Base-by-base conservation (phyloP, 1,284 basidiomycete genomes). In the Ustilago cynodontis region DNA sequence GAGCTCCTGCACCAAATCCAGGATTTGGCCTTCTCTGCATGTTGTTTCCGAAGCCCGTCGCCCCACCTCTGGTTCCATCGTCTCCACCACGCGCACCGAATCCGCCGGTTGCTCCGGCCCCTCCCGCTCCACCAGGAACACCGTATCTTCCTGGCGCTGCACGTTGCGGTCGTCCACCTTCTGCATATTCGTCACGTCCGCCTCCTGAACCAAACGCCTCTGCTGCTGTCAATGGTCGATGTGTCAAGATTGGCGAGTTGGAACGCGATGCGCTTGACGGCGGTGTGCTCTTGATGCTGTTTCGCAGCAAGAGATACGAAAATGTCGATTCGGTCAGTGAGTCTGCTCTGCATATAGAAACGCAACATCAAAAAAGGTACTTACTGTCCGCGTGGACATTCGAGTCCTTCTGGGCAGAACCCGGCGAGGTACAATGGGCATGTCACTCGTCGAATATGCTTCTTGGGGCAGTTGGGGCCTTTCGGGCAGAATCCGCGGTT, bases 361-460 rank as follows among this genome's bases (percentile, higher is more conserved):
- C 9, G 6, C 16, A 2, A 7, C 7, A 18, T 22, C 28, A 10
- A 56, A n/a, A n/a, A n/a, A n/a, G n/a, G n/a, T 39, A 76, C 79
- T 72, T 64, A 79, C 77, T 99, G 97, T 86, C 94, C 95, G 59
- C 91, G 89, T 31, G 92, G 89, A 87, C 97, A 99, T 49, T 95
- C 92, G 37, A 93, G 90, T 0, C 97, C 97, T 68, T 93, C 87
- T n/a, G 95, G 94, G 87, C 97, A 99, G 86, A 99, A 95, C 2
- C 97, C 97, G 14, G 93, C 93, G 31, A 98, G 87, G 87, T 97
- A 99, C 26, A 92, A 88, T 77, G 95, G 94, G 86, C 97, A 99
- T 31, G 93, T 91, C 18, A 95, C 92, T 56, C 93, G 90, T 54
- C 95, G 90, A 37, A 98, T 91, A 86, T 99, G 97, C 87, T 97